Evolutionary conservation across 208 protist genomes (phyloP).

Genomic region (Acanthamoeba culbertsoni): DNA sequence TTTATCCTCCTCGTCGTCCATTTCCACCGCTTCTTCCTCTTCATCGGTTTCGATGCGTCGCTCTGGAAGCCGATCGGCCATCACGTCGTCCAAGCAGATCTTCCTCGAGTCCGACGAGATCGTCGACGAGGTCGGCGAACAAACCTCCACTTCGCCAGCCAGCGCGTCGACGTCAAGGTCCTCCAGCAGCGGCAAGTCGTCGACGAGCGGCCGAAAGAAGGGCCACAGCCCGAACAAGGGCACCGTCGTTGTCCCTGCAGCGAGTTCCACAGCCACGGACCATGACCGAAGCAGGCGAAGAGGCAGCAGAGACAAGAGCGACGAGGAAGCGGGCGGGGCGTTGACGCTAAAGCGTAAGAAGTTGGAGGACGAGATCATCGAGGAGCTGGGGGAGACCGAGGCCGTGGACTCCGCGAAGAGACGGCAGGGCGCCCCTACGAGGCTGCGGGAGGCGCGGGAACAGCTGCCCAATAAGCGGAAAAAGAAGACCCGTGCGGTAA

Average conservation of each 20-base stretch:
- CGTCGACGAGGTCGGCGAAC: neutral
- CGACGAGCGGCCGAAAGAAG: neutral
- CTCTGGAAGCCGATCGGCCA: neutral
- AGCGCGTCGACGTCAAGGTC: neutral
- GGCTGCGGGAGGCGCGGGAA: no score
- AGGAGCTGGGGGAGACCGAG: neutral
- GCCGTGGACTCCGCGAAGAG: neutral
- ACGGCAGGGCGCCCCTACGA: neutral
- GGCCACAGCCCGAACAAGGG: neutral
- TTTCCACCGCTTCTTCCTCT: neutral
- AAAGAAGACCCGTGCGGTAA: neutral
- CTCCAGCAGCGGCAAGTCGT: neutral
- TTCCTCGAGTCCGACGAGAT: constrained; percentile 30
- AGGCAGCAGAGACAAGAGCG: neutral
- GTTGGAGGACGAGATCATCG: constrained; percentile 12
- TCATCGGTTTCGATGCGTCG: neutral
- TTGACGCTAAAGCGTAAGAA: neutral
- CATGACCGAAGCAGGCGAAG: neutral
- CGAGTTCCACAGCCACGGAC: neutral
- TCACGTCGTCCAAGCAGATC: neutral
- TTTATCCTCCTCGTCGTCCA: neutral
- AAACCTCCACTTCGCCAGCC: no score
- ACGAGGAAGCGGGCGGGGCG: neutral
- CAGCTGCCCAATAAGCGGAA: neutral
- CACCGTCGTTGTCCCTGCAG: no score